Conservation (phyloP, 192 early-diverging fungal genomes). For the Coemansia sp. region DNA sequence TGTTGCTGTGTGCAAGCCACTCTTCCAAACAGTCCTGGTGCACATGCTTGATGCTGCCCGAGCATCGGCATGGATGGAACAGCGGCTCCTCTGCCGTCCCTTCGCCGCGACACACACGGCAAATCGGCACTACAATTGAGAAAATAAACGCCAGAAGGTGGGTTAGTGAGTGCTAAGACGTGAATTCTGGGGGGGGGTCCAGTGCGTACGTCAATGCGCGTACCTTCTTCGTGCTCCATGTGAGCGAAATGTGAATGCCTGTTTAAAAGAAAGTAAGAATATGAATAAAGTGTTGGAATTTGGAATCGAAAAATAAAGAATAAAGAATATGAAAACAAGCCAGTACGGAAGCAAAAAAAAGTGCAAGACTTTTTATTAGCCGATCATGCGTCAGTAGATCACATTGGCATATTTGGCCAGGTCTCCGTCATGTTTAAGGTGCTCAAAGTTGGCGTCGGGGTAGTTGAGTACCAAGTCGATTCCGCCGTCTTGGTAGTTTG, state of each 20-base stretch:
- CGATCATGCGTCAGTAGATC: conserved; percentile 16
- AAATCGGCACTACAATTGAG: conserved; percentile 58
- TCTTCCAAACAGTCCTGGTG: conserved; percentile 86
- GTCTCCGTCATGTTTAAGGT: conserved; percentile 7
- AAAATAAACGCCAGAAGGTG: not conserved
- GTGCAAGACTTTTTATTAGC: not conserved
- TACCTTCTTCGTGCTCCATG: conserved; percentile 41
- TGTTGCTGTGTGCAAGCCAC: conserved; percentile 81
- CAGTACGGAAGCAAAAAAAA: conserved; percentile 9
- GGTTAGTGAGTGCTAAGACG: not conserved
- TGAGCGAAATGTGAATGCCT: not conserved
- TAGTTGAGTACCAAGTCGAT: conserved; percentile 42
- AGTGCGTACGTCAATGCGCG: not conserved
- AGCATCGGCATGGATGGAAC: conserved; percentile 93
- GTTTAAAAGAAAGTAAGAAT: not conserved
- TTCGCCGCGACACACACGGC: conserved; percentile 79
- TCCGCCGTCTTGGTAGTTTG: conserved; percentile 43
- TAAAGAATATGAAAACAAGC: conserved; percentile 6
- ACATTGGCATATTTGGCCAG: conserved; percentile 30
- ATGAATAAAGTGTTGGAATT: not conserved
- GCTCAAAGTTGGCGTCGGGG: conserved; percentile 21
- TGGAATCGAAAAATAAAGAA: not conserved
- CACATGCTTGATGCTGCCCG: conserved; percentile 92
- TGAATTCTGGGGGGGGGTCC: no score
- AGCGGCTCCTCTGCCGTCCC: conserved; percentile 77